Evolutionary conservation across 2,329 filamentous ascomycete species (phyloP).

Genomic region (Calcarisporium arbuscula): DNA sequence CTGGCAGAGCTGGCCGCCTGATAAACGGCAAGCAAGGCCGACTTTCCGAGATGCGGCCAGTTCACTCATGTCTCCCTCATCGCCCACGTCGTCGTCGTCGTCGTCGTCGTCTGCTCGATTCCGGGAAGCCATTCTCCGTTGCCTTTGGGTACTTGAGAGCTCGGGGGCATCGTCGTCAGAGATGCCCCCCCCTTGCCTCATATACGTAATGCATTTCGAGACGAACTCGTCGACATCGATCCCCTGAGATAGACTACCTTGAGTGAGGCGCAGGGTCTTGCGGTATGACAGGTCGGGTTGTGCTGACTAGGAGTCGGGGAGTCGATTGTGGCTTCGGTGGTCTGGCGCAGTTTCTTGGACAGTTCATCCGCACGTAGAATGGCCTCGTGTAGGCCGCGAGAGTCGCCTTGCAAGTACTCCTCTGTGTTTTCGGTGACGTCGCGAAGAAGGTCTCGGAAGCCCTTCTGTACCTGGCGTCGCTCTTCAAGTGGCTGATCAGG

Average conservation of each 20-base stretch:
- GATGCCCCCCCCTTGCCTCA: slow-evolving; percentile 61
- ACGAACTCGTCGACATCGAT: slow-evolving; percentile 90
- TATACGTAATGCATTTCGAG: slow-evolving; percentile 81
- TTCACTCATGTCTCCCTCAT: slow-evolving; percentile 73
- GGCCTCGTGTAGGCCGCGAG: slow-evolving; percentile 57
- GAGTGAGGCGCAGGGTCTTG: slow-evolving; percentile 66
- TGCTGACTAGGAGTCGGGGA: slow-evolving; percentile 76
- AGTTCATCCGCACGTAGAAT: slow-evolving; percentile 60
- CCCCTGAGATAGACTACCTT: slow-evolving; percentile 67
- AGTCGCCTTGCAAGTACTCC: slow-evolving; percentile 62
- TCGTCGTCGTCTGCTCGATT: slow-evolving; percentile 37
- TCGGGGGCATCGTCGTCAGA: slow-evolving; percentile 44
- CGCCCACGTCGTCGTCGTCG: slow-evolving; percentile 55
- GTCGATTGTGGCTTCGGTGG: slow-evolving; percentile 84
- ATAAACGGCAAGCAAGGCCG: slow-evolving; percentile 69
- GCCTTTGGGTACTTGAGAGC: slow-evolving; percentile 42
- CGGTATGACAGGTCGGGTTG: slow-evolving; percentile 75
- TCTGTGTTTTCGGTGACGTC: slow-evolving; percentile 60
- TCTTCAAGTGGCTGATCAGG: slow-evolving; percentile 75
- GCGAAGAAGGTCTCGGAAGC: slow-evolving; percentile 61
- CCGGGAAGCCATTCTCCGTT: slow-evolving; percentile 28
- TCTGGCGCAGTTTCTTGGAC: slow-evolving; percentile 71
- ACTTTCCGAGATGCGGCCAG: slow-evolving; percentile 77
- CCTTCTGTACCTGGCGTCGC: slow-evolving; percentile 63
- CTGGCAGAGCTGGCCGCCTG: slow-evolving; percentile 67